Conservation (phyloP, 208 protist genomes). For the Sergeia podlipaevii region DNA sequence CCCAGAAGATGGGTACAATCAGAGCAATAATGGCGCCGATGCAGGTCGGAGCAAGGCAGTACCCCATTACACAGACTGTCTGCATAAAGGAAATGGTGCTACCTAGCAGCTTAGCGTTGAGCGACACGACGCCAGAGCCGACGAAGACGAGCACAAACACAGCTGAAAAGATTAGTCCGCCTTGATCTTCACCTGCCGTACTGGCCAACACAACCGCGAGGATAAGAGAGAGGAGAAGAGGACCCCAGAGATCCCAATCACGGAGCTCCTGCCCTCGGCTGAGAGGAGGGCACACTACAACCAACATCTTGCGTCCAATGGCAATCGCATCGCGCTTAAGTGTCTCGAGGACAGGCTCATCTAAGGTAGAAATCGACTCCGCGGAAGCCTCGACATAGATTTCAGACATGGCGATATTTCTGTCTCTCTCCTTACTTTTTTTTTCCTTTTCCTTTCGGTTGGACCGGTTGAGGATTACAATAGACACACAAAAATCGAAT, state of each 20-base stretch:
- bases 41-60: constrained; percentile 88
- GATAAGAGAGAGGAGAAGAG: constrained; percentile 85
- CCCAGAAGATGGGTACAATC: constrained; percentile 21
- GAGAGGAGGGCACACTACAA: constrained; percentile 60
- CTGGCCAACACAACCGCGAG: constrained; percentile 65
- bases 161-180: constrained; percentile 73
- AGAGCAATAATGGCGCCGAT: constrained; percentile 46
- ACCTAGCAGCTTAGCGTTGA: constrained; percentile 92
- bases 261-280: constrained; percentile 40
- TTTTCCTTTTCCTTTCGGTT: constrained; percentile 4
- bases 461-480: too few species aligned
- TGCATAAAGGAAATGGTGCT: constrained; percentile 93
- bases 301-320: constrained; percentile 63
- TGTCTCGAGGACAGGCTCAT: constrained; percentile 60
- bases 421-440: constrained; percentile 3
- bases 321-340: constrained; percentile 60
- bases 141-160: constrained; percentile 91
- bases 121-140: constrained; percentile 80
- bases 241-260: constrained; percentile 93
- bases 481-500: too few species aligned
- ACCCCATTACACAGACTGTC: constrained; percentile 93
- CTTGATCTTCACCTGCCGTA: constrained; percentile 28
- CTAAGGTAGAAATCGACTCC: constrained; percentile 51
- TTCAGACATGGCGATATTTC: constrained; percentile 19
- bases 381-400: constrained; percentile 29